Conservation (phyloP, 441 rosid species). For the Gossypium schwendimanii region DNA sequence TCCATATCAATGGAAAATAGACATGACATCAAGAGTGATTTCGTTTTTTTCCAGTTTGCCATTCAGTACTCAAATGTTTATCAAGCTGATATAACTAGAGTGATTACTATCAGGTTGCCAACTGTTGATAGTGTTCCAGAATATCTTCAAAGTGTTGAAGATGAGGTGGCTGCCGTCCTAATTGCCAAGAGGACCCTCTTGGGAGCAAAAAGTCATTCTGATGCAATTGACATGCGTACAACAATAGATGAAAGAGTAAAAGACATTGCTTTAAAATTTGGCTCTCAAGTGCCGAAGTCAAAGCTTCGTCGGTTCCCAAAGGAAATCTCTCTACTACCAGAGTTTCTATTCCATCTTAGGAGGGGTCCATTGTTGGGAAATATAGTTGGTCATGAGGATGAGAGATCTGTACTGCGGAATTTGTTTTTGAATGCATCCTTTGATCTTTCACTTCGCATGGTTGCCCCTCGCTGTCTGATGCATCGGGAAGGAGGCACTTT, state of each 20-base stretch:
- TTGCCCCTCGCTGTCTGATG: constrained; percentile 89
- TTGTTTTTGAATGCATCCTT: constrained; percentile 82
- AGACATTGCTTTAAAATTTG: constrained; percentile 76
- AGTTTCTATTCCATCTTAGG: constrained; percentile 80
- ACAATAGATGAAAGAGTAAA: constrained; percentile 84
- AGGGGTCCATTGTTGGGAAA: constrained; percentile 86
- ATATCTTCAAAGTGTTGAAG: constrained; percentile 71
- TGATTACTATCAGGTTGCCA: constrained; percentile 68
- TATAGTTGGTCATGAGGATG: constrained; percentile 96
- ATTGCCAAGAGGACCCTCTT: constrained; percentile 84
- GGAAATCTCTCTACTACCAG: constrained; percentile 73
- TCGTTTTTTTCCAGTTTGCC: constrained; percentile 75
- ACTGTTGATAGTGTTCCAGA: constrained; percentile 80
- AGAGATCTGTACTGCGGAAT: constrained; percentile 73
- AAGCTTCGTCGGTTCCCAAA: constrained; percentile 75
- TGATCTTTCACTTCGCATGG: constrained; percentile 88
- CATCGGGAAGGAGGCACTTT: constrained; percentile 93
- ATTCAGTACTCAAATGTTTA: constrained; percentile 70
- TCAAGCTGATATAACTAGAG: constrained; percentile 84
- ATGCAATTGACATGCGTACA: constrained; percentile 63
- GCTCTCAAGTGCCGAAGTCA: constrained; percentile 71
- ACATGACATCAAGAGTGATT: constrained; percentile 70
- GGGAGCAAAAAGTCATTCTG: constrained; percentile 55
- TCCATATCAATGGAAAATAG: constrained; percentile 78
- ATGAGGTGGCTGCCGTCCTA: constrained; percentile 77